Conservation (phyloP, 371 early-diverging fungal species). For the Mortierella polycephala region DNA sequence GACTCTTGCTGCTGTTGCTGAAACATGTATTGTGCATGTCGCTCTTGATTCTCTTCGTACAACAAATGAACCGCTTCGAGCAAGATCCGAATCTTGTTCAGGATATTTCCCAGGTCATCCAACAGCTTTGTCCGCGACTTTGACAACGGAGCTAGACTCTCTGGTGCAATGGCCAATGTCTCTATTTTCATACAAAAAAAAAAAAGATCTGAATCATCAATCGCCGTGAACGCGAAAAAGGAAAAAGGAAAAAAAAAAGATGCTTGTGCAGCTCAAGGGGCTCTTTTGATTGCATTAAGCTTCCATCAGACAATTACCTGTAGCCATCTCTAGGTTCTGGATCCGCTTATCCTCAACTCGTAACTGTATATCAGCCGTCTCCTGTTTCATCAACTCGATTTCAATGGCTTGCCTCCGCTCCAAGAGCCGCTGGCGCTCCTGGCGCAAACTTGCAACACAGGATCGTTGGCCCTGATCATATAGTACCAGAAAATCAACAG, state of each 20-base stretch:
- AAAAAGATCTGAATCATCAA: not conserved
- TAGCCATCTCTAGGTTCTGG: slow-evolving; percentile 11
- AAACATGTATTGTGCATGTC: not conserved
- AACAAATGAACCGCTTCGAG: slow-evolving; percentile 19
- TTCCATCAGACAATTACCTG: slow-evolving; percentile 4
- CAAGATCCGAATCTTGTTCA: slow-evolving; percentile 13
- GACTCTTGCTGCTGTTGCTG: not conserved
- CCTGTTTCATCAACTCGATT: slow-evolving; percentile 23
- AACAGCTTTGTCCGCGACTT: slow-evolving; percentile 17
- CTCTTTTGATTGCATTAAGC: not conserved
- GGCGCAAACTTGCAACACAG: slow-evolving; percentile 8
- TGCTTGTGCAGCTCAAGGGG: not conserved
- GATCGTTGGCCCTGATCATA: slow-evolving; percentile 11
- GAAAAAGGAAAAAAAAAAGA: not conserved
- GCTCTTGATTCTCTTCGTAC: slow-evolving; percentile 1
- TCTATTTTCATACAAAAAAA: not conserved
- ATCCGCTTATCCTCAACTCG: slow-evolving; percentile 8
- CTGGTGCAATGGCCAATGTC: slow-evolving; percentile 15
- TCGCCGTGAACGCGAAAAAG: not conserved
- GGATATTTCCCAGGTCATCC: slow-evolving; percentile 23
- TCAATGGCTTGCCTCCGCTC: slow-evolving; percentile 13
- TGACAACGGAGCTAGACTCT: slow-evolving; percentile 20
- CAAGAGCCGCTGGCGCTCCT: slow-evolving; percentile 11
- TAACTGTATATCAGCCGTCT: slow-evolving; percentile 8
- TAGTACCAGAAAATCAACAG: slow-evolving; percentile 8